These are phyloP conservation scores for Nannochloropsis salina DNA, from an alignment of 108 stramenopile genomes.

Conservation along the genomic window DNA sequence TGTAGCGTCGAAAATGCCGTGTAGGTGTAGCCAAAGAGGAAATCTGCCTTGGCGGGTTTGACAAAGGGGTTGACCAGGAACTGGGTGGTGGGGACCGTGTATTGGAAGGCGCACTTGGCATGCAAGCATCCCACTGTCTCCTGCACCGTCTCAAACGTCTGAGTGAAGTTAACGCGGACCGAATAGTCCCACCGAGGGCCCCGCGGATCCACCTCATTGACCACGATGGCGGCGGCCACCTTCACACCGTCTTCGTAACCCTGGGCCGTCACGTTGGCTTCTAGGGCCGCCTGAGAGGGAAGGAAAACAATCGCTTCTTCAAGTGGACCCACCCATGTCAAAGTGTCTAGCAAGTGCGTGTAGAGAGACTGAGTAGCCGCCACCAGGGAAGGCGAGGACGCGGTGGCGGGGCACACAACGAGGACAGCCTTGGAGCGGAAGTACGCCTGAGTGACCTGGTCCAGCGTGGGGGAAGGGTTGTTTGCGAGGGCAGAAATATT, in stretches of 20 bases:
- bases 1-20: conserved; percentile 52
- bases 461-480: conserved; percentile 49
- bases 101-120: conserved; percentile 31
- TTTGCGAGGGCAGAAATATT: neutral
- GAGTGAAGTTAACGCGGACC: conserved; percentile 52
- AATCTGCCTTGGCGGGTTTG: conserved; percentile 33
- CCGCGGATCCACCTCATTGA: conserved; percentile 39
- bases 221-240: conserved; percentile 50
- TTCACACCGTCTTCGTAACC: conserved; percentile 41
- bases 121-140: conserved; percentile 22
- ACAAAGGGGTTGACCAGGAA: conserved; percentile 18
- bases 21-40: conserved; percentile 52
- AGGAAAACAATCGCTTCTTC: conserved; percentile 35
- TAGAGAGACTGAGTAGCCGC: neutral
- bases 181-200: conserved; percentile 48
- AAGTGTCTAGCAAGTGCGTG: neutral
- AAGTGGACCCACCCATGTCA: neutral
- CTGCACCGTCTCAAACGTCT: neutral
- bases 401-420: conserved; percentile 34
- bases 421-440: conserved; percentile 30
- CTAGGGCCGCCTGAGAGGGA: conserved; percentile 40
- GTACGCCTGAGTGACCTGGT: conserved; percentile 21
- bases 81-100: neutral
- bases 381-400: neutral
- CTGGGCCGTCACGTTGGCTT: conserved; percentile 40